These are phyloP conservation scores for Cyberlindnera lachancei DNA, from an alignment of 805 yeast species.

Conservation along the genomic window DNA sequence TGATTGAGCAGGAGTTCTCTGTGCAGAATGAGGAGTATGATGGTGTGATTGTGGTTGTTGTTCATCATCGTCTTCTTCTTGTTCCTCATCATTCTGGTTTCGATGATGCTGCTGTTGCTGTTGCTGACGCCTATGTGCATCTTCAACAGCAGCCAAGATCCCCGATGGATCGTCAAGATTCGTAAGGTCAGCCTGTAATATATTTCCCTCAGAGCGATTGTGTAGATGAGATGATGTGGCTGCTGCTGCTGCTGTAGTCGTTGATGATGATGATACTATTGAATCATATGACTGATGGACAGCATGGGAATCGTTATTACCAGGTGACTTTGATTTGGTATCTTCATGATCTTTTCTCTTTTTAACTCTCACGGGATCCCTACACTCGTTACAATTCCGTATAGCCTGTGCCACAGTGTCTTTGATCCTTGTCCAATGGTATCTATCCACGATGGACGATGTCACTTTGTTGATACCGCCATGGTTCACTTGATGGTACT, in stretches of 20 bases:
- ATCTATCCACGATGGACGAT: constrained; percentile 63
- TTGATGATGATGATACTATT: constrained; percentile 5
- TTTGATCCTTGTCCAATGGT: constrained; percentile 89
- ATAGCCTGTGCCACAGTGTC: constrained; percentile 78
- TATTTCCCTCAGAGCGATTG: constrained; percentile 12
- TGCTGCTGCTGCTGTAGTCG: not conserved
- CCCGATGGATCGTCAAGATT: constrained; percentile 20
- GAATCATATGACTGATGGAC: constrained; percentile 9
- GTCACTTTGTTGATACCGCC: constrained; percentile 89
- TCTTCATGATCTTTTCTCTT: constrained; percentile 14
- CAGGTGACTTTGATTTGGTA: not conserved
- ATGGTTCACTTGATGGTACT: constrained; percentile 62
- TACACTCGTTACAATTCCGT: constrained; percentile 65
- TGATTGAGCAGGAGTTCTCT: constrained; percentile 2
- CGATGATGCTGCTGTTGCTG: constrained; percentile 15
- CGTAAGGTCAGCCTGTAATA: constrained; percentile 16
- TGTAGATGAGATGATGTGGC: too few species aligned
- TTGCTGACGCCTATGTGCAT: constrained; percentile 33
- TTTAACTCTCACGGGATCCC: constrained; percentile 16
- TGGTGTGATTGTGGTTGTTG: constrained; percentile 3
- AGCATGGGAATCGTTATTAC: not conserved
- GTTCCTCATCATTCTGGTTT: too few species aligned
- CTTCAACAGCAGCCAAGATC: constrained; percentile 51
- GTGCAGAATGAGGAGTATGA: constrained; percentile 1
- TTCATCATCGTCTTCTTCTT: too few species aligned